These are phyloP conservation scores for Picea abies DNA, from an alignment of 83 land plant genomes.

Conservation along the genomic window DNA sequence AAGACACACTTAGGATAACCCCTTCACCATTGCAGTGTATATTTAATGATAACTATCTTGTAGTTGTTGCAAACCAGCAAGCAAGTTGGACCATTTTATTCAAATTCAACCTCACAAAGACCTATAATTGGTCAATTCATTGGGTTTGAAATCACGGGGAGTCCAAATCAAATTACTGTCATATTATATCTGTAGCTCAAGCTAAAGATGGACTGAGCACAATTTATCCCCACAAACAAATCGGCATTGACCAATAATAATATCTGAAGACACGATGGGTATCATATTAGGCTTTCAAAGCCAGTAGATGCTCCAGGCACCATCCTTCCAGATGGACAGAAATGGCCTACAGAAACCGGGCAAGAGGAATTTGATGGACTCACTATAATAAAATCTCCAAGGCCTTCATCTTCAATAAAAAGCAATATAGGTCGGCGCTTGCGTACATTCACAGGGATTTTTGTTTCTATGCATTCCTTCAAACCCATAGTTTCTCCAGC, in stretches of 20 bases:
- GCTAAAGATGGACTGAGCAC: constrained; percentile 4
- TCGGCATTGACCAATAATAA: background rate
- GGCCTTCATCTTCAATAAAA: constrained; percentile 20
- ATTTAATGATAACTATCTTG: no score
- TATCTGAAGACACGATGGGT: background rate
- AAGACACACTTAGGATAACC: no score
- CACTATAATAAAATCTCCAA: background rate
- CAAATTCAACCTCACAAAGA: no score
- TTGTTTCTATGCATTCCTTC: constrained; percentile 4
- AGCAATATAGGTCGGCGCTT: background rate
- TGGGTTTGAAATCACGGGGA: background rate
- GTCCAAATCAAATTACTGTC: background rate
- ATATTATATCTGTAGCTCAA: background rate
- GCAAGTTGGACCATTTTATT: no score
- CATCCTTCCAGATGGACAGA: background rate
- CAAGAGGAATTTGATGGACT: background rate
- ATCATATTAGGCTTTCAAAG: constrained; percentile 5
- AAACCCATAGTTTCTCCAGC: background rate
- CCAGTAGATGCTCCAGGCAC: background rate
- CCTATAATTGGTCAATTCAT: no score
- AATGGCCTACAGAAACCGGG: background rate
- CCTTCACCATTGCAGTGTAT: no score
- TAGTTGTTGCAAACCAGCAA: no score
- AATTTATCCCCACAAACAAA: constrained; percentile 9
- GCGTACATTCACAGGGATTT: constrained; percentile 2